Base-by-base conservation (phyloP, 2,329 filamentous ascomycete genomes). In the Corynespora cassiicola region DNA sequence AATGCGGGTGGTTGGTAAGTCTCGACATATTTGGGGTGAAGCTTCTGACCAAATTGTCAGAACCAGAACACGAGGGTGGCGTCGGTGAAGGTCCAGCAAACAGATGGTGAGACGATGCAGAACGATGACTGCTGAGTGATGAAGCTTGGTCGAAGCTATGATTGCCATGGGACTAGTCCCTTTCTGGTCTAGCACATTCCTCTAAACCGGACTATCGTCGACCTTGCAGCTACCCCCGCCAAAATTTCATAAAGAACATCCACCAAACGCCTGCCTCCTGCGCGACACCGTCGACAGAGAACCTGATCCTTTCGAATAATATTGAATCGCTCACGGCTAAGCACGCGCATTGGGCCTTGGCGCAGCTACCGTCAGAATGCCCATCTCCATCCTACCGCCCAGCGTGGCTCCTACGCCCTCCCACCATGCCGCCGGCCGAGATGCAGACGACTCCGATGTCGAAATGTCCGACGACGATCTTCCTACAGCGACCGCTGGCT, bases 311-410 rank as follows among this genome's bases (percentile, higher is more conserved):
- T n/a, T n/a, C n/a, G n/a, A n/a, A n/a, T n/a, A n/a, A n/a, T n/a
- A n/a, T n/a, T n/a, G n/a, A n/a, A n/a, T n/a, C n/a, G n/a, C n/a
- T n/a, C n/a, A n/a, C n/a, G n/a, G n/a, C n/a, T 19, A 2, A 16
- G 24, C 12, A 7, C 17, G 7, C 15, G n/a, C 14, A 4, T 25
- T 9, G 25, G 17, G 25, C 25, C 17, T n/a, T 6, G 6, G 8
- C 12, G 8, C 35, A 21, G 34, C 30, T 14, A 23, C 34, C 29
- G 27, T 24, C 49, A 63, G 36, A 33, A 84, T 84, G 81, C 75
- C 78, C 12, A 79, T 84, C 47, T 78, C 78, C 5, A 84, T 84
- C 50, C 70, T 81, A 20, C 71, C 79, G 6, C 81, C 81, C 7
- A 67, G 71, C 30, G 57, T 67, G 7, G 56, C 63, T 45, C 50